Base-by-base conservation (phyloP, 202 grass and related monocot genomes). In the Zoysia matrella region DNA sequence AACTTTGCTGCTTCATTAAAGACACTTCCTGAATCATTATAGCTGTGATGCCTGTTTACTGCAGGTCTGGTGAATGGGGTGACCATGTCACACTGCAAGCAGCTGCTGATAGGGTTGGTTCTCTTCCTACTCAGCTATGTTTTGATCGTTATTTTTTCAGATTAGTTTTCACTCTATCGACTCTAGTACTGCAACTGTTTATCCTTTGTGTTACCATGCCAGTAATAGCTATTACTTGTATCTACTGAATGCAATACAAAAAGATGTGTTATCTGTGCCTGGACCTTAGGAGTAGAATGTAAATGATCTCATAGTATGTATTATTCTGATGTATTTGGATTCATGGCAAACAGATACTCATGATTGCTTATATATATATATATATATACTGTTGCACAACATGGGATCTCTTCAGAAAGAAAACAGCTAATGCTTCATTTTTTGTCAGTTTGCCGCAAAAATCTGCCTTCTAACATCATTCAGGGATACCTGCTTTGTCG, bases 81-180 rank as follows among this genome's bases (percentile, higher is more conserved):
- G 96, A 99, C 68, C 93, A 99, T 87, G 75, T 99, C 84, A 99
- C 96, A 11, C 71, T 99, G 81, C 96, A 99, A 84, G 96, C 96
- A 55, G 96, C 96, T 78, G 93, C 96, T 48, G 96, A 99, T 76
- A 99, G 92, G 93, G 96, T 99, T 83, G 62, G 63, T 64, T 66
- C 40, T 53, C 55, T 42, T 80, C 49, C 60, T 12, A 58, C 30
- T 36, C 30, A 36, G 30, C 30, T 36, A 36, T 36, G 30, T 36
- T 36, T 36, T 36, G 30, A 36, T 36, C 30, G 30, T 36, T 36
- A 36, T 36, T 36, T 36, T 36, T 36, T 1, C 30, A 36, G 30
- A 36, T 36, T 36, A 36, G 1, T 36, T 36, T 36, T 36, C 30
- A 36, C 30, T 36, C 30, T 36, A 36, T 36, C 30, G 30, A 36